Percentiles rank a stretch among this genome's conserved stretches.
phyloP scores from a whole-genome alignment of 2,329 filamentous ascomycete genomes.

The Magnaporthiopsis poae region DNA sequence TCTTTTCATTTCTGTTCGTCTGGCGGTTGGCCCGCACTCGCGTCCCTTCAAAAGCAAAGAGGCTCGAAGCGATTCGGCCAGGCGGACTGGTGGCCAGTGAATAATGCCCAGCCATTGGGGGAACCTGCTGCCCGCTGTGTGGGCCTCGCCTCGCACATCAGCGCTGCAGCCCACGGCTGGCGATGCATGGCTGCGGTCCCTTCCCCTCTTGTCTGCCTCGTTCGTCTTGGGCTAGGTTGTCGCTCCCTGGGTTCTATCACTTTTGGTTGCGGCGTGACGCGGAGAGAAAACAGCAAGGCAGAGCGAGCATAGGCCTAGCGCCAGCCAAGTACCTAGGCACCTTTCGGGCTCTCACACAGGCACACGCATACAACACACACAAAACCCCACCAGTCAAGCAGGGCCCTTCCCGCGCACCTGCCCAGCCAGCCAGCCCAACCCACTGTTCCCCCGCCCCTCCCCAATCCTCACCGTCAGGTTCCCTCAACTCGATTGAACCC shows the following conservation, averaged over 20 bases:
- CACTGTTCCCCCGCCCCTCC: constrained; percentile 3
- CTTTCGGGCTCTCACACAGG: neutral
- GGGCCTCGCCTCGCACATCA: neutral
- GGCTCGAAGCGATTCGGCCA: neutral
- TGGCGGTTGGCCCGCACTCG: too few species aligned
- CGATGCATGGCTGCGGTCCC: neutral
- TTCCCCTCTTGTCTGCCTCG: neutral
- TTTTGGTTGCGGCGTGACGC: neutral
- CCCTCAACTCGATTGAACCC: neutral
- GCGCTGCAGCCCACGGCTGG: neutral
- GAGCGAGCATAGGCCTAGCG: neutral
- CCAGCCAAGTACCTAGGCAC: neutral
- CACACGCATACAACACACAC: constrained; percentile 8
- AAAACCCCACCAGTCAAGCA: constrained; percentile 2
- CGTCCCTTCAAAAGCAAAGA: neutral
- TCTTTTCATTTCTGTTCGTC: too few species aligned
- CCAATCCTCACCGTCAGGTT: constrained; percentile 5
- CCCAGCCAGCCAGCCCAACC: constrained; percentile 5
- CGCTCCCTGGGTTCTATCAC: neutral
- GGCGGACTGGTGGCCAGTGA: neutral
- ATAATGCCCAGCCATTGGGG: neutral
- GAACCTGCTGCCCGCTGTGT: neutral
- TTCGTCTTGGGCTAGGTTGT: neutral
- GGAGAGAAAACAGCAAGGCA: neutral
- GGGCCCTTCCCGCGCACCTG: constrained; percentile 7